Conservation (phyloP, 306 rosid genomes). For the Cyamopsis tetragonoloba region DNA sequence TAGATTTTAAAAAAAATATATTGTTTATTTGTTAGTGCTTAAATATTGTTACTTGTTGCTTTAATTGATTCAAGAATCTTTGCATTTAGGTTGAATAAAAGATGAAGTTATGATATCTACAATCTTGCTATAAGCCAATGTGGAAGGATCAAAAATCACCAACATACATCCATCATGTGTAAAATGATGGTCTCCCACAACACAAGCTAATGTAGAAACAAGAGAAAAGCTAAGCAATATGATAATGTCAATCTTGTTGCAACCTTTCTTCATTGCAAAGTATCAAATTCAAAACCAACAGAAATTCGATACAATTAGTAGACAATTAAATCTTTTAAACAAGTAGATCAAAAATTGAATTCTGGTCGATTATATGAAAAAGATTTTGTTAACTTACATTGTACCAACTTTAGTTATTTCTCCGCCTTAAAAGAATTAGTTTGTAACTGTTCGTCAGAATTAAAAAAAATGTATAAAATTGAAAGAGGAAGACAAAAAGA, state of each 20-base stretch:
- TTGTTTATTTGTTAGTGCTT: background rate
- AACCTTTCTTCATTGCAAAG: slow-evolving; percentile 37
- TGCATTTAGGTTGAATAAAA: slow-evolving; percentile 3
- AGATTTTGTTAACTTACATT: too few relatives aligned
- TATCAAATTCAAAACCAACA: slow-evolving; percentile 41
- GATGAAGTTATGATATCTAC: slow-evolving; percentile 6
- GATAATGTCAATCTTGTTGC: slow-evolving; percentile 20
- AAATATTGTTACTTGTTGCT: background rate
- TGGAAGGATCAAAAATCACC: slow-evolving; percentile 34
- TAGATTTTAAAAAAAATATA: too few relatives aligned
- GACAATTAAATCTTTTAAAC: too few relatives aligned
- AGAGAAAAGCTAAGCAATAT: slow-evolving; percentile 27
- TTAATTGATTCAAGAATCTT: slow-evolving; percentile 4
- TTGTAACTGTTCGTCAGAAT: too few relatives aligned
- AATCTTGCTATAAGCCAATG: slow-evolving; percentile 28
- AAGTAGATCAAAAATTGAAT: too few relatives aligned
- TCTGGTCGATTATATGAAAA: too few relatives aligned
- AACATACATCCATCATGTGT: slow-evolving; percentile 39
- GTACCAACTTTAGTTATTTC: too few relatives aligned
- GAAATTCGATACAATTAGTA: too few relatives aligned
- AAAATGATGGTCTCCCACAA: slow-evolving; percentile 31
- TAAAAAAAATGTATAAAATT: too few relatives aligned
- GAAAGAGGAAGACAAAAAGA: slow-evolving; percentile 41
- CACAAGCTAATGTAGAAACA: slow-evolving; percentile 10
- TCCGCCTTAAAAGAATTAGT: too few relatives aligned